Percentiles rank a stretch among this genome's conserved stretches.
phyloP scores from a whole-genome alignment of 306 rosid genomes.

The Glycine soja region DNA sequence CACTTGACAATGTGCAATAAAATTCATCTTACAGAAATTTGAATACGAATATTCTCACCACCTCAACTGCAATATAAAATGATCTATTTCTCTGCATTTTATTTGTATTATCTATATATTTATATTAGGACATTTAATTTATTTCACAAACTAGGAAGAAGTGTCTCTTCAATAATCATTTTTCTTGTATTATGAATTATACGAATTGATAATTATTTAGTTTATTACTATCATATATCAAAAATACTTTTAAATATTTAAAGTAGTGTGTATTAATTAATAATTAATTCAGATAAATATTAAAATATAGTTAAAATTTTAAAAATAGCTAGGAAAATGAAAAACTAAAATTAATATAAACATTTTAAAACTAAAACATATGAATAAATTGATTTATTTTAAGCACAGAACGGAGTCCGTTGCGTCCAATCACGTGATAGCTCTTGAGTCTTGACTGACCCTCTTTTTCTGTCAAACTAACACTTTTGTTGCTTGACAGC shows the following conservation, averaged over 20 bases:
- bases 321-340: background rate
- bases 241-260: background rate
- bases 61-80: background rate
- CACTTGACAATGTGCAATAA: background rate
- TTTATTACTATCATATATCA: background rate
- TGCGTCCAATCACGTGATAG: slow-evolving; percentile 5
- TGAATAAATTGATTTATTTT: too few species aligned
- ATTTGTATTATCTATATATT: background rate
- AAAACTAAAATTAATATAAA: background rate
- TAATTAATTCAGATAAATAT: background rate
- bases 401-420: background rate
- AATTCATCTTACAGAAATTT: background rate
- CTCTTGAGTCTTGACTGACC: background rate
- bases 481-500: slow-evolving; percentile 39
- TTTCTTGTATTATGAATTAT: background rate
- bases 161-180: background rate
- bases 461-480: background rate
- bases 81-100: background rate
- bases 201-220: background rate
- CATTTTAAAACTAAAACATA: background rate
- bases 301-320: background rate
- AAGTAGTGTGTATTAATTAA: background rate
- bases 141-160: background rate
- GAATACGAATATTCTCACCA: slow-evolving; percentile 7
- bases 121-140: background rate